A percentile compares a stretch with the other conserved stretches of the same genome.
Evolutionary conservation across 208 protist species (phyloP).

Genomic region (Leptomonas pyrrhocoris): DNA sequence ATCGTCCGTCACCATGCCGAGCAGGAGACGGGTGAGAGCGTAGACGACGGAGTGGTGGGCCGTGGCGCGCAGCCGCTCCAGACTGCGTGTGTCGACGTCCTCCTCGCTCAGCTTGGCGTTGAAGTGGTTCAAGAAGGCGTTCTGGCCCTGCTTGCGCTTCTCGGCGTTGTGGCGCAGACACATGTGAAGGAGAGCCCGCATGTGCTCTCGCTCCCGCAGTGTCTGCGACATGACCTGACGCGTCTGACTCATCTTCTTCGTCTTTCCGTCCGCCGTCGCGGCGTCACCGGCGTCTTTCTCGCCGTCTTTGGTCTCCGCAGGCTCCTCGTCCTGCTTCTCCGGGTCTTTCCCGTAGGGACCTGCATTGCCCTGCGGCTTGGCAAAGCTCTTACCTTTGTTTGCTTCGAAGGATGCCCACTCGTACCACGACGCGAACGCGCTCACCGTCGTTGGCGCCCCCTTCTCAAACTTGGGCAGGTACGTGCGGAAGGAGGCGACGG

Average conservation of each 20-base stretch:
- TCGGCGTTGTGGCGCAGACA: conserved; percentile 80
- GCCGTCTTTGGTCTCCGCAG: conserved; percentile 32
- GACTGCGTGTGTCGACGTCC: conserved; percentile 65
- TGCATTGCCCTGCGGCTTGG: conserved; percentile 17
- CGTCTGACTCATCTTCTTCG: conserved; percentile 49
- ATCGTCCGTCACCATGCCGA: conserved; percentile 89
- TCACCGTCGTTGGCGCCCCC: conserved; percentile 52
- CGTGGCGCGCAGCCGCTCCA: conserved; percentile 69
- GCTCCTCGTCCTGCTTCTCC: conserved; percentile 21
- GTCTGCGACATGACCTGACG: conserved; percentile 71
- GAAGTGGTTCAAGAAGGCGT: conserved; percentile 86
- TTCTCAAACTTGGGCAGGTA: conserved; percentile 80
- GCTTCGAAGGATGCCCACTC: conserved; percentile 85
- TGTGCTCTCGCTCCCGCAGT: conserved; percentile 76
- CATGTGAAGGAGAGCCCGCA: conserved; percentile 85
- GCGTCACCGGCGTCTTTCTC: background rate
- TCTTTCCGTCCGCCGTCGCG: conserved; percentile 30
- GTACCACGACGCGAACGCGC: conserved; percentile 78
- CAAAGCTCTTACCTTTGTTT: conserved; percentile 54
- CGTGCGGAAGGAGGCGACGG: conserved; percentile 63
- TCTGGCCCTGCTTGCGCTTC: conserved; percentile 77
- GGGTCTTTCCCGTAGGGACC: background rate
- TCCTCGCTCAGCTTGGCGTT: conserved; percentile 61
- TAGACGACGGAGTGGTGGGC: conserved; percentile 84
- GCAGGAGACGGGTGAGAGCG: conserved; percentile 75